Percentiles rank a stretch among this genome's conserved stretches.
Evolutionary conservation across 75 land plant genomes (phyloP).

Genomic region (Picea sitchensis): DNA sequence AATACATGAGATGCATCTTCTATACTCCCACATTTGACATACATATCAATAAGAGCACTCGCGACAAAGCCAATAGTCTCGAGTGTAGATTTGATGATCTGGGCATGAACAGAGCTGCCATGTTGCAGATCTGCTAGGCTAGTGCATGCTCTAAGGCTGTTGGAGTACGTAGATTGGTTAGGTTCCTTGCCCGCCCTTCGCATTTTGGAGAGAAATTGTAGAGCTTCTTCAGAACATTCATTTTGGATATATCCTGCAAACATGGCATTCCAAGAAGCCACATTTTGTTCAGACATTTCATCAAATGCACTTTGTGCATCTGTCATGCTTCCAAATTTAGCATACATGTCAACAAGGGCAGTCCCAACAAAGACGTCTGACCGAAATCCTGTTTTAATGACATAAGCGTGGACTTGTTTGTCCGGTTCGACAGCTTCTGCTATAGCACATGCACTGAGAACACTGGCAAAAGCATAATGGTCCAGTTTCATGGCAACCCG

Average conservation of each 20-base stretch:
- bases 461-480: conserved; percentile 9
- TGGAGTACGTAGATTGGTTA: conserved; percentile 14
- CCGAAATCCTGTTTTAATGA: background rate
- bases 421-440: background rate
- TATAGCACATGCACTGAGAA: conserved; percentile 9
- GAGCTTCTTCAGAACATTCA: conserved; percentile 1
- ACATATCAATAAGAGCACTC: conserved; percentile 7
- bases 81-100: conserved; percentile 9
- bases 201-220: conserved; percentile 6
- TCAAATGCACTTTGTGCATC: conserved; percentile 19
- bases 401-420: conserved; percentile 8
- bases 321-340: conserved; percentile 17
- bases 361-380: conserved; percentile 18
- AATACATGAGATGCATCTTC: conserved; percentile 22
- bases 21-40: conserved; percentile 18
- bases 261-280: conserved; percentile 7
- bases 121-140: conserved; percentile 4
- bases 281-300: conserved; percentile 9
- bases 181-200: conserved; percentile 3
- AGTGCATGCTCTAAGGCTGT: conserved; percentile 10
- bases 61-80: conserved; percentile 17
- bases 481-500: background rate
- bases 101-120: conserved; percentile 16
- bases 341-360: conserved; percentile 24
- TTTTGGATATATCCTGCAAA: conserved; percentile 2